A percentile compares a stretch with the other conserved stretches of the same genome.
These are phyloP conservation scores for Orbilia javanica DNA, from an alignment of 2,329 filamentous ascomycete genomes.

Conservation along the genomic window DNA sequence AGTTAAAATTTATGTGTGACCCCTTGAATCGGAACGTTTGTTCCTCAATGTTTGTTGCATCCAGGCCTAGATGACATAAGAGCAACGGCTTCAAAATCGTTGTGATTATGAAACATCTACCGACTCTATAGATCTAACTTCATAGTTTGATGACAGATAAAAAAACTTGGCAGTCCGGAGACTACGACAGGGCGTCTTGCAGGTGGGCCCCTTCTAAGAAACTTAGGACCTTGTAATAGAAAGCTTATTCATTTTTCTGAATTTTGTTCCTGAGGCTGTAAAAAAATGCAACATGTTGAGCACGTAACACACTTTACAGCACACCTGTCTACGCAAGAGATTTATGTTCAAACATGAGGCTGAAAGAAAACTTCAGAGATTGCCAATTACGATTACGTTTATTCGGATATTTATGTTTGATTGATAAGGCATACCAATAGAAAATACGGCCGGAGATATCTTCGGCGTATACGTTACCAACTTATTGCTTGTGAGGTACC, in stretches of 20 bases:
- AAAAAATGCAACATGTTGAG: slow-evolving; percentile 30
- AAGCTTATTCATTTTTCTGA: slow-evolving; percentile 36
- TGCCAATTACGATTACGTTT: not conserved
- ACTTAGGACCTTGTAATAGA: slow-evolving; percentile 27
- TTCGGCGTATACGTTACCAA: slow-evolving; percentile 7
- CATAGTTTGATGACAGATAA: not conserved
- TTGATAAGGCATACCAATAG: not conserved
- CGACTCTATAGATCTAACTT: slow-evolving; percentile 26
- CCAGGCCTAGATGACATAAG: slow-evolving; percentile 37
- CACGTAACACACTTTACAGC: not conserved
- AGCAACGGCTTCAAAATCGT: not conserved
- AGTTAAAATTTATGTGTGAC: slow-evolving; percentile 5
- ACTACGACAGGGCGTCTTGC: slow-evolving; percentile 29
- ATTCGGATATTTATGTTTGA: no score
- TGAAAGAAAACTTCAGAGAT: not conserved
- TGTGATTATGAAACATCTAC: slow-evolving; percentile 43
- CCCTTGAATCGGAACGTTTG: slow-evolving; percentile 37
- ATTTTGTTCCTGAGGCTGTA: slow-evolving; percentile 43
- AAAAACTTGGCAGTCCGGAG: slow-evolving; percentile 23
- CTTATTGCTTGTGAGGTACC: no score
- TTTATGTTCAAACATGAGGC: not conserved
- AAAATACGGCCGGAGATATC: slow-evolving; percentile 1
- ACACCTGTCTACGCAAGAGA: not conserved
- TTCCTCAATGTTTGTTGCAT: slow-evolving; percentile 19
- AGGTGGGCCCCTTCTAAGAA: slow-evolving; percentile 24